A percentile compares a stretch with the other conserved stretches of the same genome.
Evolutionary conservation across 352 stramenopile genomes (phyloP).

Genomic region (Pythium rishiriense): DNA sequence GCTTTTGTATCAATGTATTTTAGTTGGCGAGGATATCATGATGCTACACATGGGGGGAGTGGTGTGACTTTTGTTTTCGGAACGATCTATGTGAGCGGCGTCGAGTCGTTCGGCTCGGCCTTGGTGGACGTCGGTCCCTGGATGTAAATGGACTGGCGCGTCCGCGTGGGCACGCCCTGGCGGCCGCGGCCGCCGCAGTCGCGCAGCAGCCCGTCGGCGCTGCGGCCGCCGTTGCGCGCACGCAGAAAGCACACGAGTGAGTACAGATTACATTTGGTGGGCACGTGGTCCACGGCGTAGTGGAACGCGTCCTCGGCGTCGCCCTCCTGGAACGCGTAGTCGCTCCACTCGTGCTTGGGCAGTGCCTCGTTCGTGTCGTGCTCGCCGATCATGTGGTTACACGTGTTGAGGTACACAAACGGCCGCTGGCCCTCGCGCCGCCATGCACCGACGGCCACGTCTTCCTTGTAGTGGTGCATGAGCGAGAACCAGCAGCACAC

Average conservation of each 20-base stretch:
- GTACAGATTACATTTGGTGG: slow-evolving; percentile 89
- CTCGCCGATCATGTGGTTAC: slow-evolving; percentile 90
- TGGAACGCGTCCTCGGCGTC: slow-evolving; percentile 67
- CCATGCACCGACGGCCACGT: slow-evolving; percentile 57
- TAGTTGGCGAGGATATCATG: not conserved
- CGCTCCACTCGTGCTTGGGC: slow-evolving; percentile 76
- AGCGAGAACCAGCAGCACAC: slow-evolving; percentile 87
- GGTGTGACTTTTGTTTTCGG: not conserved
- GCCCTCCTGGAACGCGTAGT: slow-evolving; percentile 80
- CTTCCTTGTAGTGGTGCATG: slow-evolving; percentile 84
- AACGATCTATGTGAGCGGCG: slow-evolving; percentile 17
- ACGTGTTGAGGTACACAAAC: slow-evolving; percentile 86
- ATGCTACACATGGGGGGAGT: not conserved
- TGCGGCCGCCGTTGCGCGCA: slow-evolving; percentile 65
- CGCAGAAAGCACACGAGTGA: slow-evolving; percentile 78
- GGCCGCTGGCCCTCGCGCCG: slow-evolving; percentile 48
- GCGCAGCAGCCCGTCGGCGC: slow-evolving; percentile 18
- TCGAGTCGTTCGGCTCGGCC: slow-evolving; percentile 1
- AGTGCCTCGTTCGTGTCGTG: slow-evolving; percentile 78
- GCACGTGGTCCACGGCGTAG: slow-evolving; percentile 80
- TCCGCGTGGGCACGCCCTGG: slow-evolving; percentile 50
- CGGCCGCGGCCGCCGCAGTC: slow-evolving; percentile 72
- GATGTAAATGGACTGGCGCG: slow-evolving; percentile 68
- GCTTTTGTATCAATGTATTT: not conserved
- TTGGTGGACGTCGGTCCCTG: slow-evolving; percentile 29